phyloP scores from a whole-genome alignment of 164 flowering plant species.

The Piper longum region DNA sequence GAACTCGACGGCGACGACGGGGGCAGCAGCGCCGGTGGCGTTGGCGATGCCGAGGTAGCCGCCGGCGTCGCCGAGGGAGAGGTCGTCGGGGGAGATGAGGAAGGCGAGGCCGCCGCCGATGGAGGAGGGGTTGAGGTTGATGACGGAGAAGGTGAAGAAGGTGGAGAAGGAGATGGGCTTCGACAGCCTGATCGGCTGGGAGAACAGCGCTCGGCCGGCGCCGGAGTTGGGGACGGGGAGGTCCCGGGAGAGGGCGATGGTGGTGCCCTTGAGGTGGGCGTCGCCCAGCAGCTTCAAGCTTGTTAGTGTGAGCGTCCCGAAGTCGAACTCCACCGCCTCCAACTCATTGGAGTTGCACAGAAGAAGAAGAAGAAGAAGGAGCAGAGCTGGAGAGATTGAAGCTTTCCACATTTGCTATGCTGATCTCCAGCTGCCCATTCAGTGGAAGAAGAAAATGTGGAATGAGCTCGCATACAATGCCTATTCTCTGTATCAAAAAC shows the following conservation, averaged over 20 bases:
- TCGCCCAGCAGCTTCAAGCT: conserved; percentile 74
- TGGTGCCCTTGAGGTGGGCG: conserved; percentile 61
- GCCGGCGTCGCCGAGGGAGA: conserved; percentile 53
- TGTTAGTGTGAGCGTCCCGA: conserved; percentile 40
- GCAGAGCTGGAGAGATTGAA: not conserved
- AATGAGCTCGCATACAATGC: not conserved
- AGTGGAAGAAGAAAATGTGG: not conserved
- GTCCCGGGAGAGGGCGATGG: conserved; percentile 57
- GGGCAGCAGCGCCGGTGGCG: conserved; percentile 6
- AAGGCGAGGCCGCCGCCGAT: conserved; percentile 85
- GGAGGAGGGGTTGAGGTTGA: conserved; percentile 68
- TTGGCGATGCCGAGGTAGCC: conserved; percentile 43
- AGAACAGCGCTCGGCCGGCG: conserved; percentile 54
- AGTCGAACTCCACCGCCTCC: conserved; percentile 40
- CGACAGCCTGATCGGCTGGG: conserved; percentile 27
- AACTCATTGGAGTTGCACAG: conserved; percentile 7
- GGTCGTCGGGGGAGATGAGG: conserved; percentile 47
- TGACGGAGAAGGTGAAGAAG: conserved; percentile 66
- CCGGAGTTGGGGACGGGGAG: conserved; percentile 74
- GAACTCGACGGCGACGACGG: conserved; percentile 74
- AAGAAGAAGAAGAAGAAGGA: not conserved
- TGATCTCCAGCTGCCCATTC: conserved; percentile 11
- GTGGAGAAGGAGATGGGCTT: conserved; percentile 49
- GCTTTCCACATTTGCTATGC: conserved; percentile 18
- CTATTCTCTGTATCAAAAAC: no score